A percentile compares a stretch with the other conserved stretches of the same genome.
Conservation (phyloP, 352 stramenopile genomes). For the Pythium aquatile region DNA sequence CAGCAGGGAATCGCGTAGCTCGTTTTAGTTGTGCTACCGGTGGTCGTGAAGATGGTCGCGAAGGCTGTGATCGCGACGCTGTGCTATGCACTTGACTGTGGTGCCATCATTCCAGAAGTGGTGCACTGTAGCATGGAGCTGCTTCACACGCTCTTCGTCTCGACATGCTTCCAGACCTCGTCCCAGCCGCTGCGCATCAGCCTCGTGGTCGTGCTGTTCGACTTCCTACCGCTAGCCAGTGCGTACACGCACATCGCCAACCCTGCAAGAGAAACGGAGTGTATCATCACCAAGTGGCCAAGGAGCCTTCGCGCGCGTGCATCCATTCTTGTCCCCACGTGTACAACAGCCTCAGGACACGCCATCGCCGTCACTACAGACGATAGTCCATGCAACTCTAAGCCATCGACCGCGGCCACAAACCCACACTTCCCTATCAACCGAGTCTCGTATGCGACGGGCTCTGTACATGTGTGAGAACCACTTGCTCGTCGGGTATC, state of each 20-base stretch:
- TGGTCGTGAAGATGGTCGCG: not conserved
- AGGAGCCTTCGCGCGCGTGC: not conserved
- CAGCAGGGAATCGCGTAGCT: not conserved
- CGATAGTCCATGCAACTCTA: no score
- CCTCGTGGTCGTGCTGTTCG: not conserved
- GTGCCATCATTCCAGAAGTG: not conserved
- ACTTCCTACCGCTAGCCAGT: not conserved
- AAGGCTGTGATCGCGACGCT: conserved; percentile 3
- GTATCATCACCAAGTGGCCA: not conserved
- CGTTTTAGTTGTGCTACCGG: not conserved
- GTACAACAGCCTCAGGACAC: no score
- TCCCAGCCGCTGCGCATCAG: not conserved
- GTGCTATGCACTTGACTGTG: not conserved
- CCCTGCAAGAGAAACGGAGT: not conserved
- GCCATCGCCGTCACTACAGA: no score
- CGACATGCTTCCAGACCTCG: conserved; percentile 6
- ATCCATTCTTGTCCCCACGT: no score
- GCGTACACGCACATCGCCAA: not conserved
- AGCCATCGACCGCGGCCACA: no score
- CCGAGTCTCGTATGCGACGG: not conserved
- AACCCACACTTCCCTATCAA: not conserved
- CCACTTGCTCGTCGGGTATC: conserved; percentile 29
- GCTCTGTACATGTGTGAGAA: conserved; percentile 23
- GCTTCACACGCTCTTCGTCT: conserved; percentile 1
- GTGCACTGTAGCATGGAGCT: not conserved